These are phyloP conservation scores for Arabis alpina DNA, from an alignment of 345 rosid species.

Conservation along the genomic window DNA sequence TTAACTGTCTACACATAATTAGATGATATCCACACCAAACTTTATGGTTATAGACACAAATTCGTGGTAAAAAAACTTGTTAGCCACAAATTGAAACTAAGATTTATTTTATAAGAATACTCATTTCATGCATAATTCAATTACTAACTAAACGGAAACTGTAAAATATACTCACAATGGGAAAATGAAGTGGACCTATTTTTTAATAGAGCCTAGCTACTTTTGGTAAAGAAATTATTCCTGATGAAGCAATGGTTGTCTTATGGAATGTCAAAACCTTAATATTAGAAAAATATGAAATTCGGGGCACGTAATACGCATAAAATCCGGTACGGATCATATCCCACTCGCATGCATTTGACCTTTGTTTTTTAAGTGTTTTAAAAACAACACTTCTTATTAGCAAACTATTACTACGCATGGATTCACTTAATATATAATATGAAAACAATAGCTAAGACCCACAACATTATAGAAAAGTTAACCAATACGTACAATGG, in stretches of 20 bases:
- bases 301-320: constrained; percentile 38
- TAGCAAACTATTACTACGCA: constrained; percentile 6
- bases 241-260: constrained; percentile 41
- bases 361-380: constrained; percentile 23
- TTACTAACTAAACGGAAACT: not conserved
- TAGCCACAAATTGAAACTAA: no score
- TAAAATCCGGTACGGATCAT: constrained; percentile 43
- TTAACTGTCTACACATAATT: not conserved
- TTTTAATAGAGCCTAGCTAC: constrained; percentile 38
- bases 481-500: not conserved
- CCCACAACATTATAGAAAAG: not conserved
- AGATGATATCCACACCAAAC: not conserved
- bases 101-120: no score
- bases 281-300: constrained; percentile 31
- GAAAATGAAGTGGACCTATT: constrained; percentile 34
- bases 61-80: no score
- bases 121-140: no score
- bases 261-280: constrained; percentile 49
- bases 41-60: no score
- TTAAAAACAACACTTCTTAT: constrained; percentile 8
- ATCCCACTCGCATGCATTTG: constrained; percentile 40
- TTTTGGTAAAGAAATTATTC: constrained; percentile 39
- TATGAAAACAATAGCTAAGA: not conserved
- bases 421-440: constrained; percentile 9
- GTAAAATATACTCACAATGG: constrained; percentile 20